Evolutionary conservation across 169 alveolate genomes (phyloP).

Genomic region (Babesia bigemina): DNA sequence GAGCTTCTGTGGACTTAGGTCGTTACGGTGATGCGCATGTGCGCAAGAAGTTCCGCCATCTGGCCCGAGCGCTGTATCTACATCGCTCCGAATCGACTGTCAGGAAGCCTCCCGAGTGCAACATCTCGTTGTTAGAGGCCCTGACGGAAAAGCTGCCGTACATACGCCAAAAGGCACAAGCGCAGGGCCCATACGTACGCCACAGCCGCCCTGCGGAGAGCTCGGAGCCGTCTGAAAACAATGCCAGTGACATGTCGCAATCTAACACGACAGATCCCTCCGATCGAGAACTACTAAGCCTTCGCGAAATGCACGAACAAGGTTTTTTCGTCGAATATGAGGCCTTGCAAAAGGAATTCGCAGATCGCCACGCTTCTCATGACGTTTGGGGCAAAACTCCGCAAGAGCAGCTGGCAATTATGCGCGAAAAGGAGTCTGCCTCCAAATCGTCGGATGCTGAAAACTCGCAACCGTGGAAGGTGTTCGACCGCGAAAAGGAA

Average conservation of each 20-base stretch:
- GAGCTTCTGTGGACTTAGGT: slow-evolving; percentile 31
- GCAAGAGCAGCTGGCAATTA: slow-evolving; percentile 64
- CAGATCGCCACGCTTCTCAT: slow-evolving; percentile 62
- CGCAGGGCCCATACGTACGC: slow-evolving; percentile 65
- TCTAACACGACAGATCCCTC: neutral
- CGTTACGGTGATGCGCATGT: slow-evolving; percentile 60
- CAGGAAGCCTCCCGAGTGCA: slow-evolving; percentile 76
- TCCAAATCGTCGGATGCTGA: slow-evolving; percentile 5
- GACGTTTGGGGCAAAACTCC: slow-evolving; percentile 82
- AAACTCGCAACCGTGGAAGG: slow-evolving; percentile 48
- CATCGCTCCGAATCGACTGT: slow-evolving; percentile 53
- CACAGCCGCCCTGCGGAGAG: slow-evolving; percentile 10
- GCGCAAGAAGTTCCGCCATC: slow-evolving; percentile 78
- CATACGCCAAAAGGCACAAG: slow-evolving; percentile 66
- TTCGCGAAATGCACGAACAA: slow-evolving; percentile 82
- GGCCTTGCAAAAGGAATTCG: slow-evolving; percentile 73
- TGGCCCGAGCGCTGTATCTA: slow-evolving; percentile 73
- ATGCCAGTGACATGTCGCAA: neutral
- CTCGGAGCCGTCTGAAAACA: slow-evolving; percentile 4
- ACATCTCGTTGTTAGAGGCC: slow-evolving; percentile 65
- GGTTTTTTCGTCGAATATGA: slow-evolving; percentile 75
- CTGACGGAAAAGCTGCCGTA: slow-evolving; percentile 65
- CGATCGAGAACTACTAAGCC: slow-evolving; percentile 58
- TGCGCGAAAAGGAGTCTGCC: slow-evolving; percentile 11
- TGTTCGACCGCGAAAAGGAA: slow-evolving; percentile 60